A percentile compares a stretch with the other conserved stretches of the same genome.
These are phyloP conservation scores for Aphanomyces euteiches DNA, from an alignment of 352 stramenopile genomes.

Conservation along the genomic window DNA sequence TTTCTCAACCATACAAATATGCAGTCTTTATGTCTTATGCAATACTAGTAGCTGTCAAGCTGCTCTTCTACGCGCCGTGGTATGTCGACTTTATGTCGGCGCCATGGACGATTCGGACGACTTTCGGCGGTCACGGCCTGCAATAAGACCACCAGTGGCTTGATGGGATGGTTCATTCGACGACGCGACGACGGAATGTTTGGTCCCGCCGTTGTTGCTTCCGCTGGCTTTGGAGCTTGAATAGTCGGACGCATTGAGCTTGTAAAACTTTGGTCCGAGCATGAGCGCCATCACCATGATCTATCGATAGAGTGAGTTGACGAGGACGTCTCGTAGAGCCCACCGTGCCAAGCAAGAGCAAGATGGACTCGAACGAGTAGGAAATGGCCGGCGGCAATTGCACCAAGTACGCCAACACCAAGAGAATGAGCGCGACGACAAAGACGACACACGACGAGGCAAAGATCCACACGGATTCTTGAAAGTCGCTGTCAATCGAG, in stretches of 20 bases:
- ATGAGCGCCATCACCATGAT: not conserved
- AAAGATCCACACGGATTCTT: constrained; percentile 35
- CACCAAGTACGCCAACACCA: constrained; percentile 46
- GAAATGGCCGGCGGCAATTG: constrained; percentile 33
- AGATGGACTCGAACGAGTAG: constrained; percentile 34
- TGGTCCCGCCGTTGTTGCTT: not conserved
- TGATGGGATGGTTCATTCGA: not conserved
- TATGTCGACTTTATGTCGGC: too few relatives aligned
- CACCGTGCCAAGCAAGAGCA: constrained; percentile 35
- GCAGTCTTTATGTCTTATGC: too few relatives aligned
- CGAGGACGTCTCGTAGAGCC: not conserved
- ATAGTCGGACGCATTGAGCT: not conserved
- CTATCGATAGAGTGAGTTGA: not conserved
- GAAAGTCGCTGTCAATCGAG: constrained; percentile 16
- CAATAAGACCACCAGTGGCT: not conserved
- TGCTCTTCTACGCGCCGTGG: too few relatives aligned
- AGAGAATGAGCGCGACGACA: constrained; percentile 35
- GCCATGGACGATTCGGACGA: too few relatives aligned
- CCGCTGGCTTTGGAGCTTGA: not conserved
- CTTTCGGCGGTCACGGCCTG: not conserved
- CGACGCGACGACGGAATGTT: not conserved
- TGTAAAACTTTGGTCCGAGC: not conserved
- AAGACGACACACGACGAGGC: constrained; percentile 36
- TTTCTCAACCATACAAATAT: too few relatives aligned
- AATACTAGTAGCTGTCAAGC: too few relatives aligned